Evolutionary conservation across 768 basidiomycete species (phyloP).

Genomic region (Udeniomyces megalosporus): DNA sequence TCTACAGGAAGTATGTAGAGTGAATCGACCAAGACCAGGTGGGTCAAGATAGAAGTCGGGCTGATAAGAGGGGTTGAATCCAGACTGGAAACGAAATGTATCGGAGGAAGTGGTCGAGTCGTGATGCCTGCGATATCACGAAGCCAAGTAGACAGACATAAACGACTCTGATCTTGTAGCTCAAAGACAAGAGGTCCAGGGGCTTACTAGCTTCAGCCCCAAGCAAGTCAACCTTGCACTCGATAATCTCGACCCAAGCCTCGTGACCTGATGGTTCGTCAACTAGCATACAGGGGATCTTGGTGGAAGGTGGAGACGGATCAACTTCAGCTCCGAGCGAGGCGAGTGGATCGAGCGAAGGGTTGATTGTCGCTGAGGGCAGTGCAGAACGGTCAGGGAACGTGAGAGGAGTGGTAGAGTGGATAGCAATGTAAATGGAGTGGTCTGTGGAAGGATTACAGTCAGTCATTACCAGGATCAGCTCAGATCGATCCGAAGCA

Average conservation of each 20-base stretch:
- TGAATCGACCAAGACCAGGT: not conserved
- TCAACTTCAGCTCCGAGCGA: not conserved
- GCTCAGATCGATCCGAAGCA: too few relatives aligned
- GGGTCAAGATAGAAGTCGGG: not conserved
- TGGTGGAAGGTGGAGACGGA: not conserved
- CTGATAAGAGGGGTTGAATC: not conserved
- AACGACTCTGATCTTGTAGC: too few relatives aligned
- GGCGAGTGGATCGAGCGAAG: not conserved
- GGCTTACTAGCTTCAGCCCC: not conserved
- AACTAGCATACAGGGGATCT: not conserved
- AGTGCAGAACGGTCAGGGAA: too few relatives aligned
- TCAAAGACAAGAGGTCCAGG: not conserved
- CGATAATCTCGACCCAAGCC: slow-evolving; percentile 1
- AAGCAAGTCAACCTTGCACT: slow-evolving; percentile 3
- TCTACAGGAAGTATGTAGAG: not conserved
- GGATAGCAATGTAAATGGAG: not conserved
- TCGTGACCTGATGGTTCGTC: not conserved
- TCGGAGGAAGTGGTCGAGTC: not conserved
- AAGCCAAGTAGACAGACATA: not conserved
- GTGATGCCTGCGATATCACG: not conserved
- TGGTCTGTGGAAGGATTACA: too few relatives aligned
- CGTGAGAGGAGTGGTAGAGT: not conserved
- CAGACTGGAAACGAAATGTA: not conserved
- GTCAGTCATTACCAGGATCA: too few relatives aligned
- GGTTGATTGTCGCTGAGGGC: not conserved